Base-by-base conservation (phyloP, 2,329 filamentous ascomycete species). In the Alternaria solani region DNA sequence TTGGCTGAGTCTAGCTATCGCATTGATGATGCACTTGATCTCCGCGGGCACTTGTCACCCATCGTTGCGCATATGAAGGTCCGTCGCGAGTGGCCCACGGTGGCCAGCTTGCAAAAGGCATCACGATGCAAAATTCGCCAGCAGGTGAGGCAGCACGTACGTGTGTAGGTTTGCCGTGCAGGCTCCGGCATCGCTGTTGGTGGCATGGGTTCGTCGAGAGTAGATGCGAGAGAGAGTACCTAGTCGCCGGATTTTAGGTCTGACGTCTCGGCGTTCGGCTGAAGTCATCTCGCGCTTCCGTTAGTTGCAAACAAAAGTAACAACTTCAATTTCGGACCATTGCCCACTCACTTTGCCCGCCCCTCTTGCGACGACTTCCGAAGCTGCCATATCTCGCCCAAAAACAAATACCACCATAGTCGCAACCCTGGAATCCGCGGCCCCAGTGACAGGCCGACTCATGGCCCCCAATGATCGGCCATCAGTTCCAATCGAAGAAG, bases 391-490 rank as follows among this genome's bases (percentile, higher is more conserved):
- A 38, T 46, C 48, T 59, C n/a, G 41, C 51, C 51, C 44, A 16
- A 44, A 42, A 48, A 42, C 51, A 48, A 38, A 42, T 32, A 42
- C 55, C 54, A 55, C 38, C 57, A 36, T 54, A 68, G 64, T 67
- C 71, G 70, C 72, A 64, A 76, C 71, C 32, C 76, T 78, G 77
- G 75, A 75, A 73, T 72, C 72, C 57, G 73, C 69, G 62, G 67
- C 74, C 61, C 72, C 74, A 44, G 68, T 67, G 59, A 63, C 72
- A 62, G 75, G 75, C 72, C 75, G 73, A 67, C 75, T 76, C 70
- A 79, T 79, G 77, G 77, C 77, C 75, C 75, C 75, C 74, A 75
- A 78, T 75, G 75, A 77, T 65, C 71, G 71, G 63, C 71, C 75
- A 67, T 69, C 68, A 59, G 72, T 78, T 64, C 61, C 68, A 36